Conservation (phyloP, 495 filamentous ascomycete genomes). For the Rhypophila decipiens region DNA sequence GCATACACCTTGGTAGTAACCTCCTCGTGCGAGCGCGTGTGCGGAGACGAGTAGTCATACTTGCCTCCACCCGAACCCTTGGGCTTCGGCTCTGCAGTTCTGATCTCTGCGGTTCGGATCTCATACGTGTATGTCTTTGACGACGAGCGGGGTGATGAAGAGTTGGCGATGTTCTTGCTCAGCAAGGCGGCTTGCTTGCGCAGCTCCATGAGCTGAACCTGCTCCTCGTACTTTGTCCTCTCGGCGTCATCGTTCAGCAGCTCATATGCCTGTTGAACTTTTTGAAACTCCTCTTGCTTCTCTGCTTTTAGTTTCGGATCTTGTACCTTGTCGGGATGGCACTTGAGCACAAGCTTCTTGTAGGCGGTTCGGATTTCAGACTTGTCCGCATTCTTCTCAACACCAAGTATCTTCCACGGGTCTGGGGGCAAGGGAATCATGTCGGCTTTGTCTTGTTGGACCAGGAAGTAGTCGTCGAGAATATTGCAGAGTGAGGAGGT, state of each 20-base stretch:
- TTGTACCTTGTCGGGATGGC: slow-evolving; percentile 91
- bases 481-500: neutral
- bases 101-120: slow-evolving; percentile 18
- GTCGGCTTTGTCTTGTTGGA: slow-evolving; percentile 19
- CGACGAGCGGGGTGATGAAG: slow-evolving; percentile 27
- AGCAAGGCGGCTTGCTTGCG: slow-evolving; percentile 18
- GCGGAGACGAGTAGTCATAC: slow-evolving; percentile 22
- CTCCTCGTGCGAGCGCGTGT: slow-evolving; percentile 39
- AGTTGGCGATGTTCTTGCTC: slow-evolving; percentile 28
- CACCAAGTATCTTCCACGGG: slow-evolving; percentile 76
- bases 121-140: slow-evolving; percentile 15
- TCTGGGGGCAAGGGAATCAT: slow-evolving; percentile 69
- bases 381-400: slow-evolving; percentile 66
- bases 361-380: slow-evolving; percentile 73
- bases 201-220: slow-evolving; percentile 54
- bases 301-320: slow-evolving; percentile 56
- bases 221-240: slow-evolving; percentile 70
- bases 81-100: slow-evolving; percentile 32
- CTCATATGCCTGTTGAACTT: slow-evolving; percentile 90
- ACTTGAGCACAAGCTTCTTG: slow-evolving; percentile 87
- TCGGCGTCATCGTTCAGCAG: slow-evolving; percentile 72
- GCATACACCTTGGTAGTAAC: slow-evolving; percentile 18
- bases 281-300: slow-evolving; percentile 83
- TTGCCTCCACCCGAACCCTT: slow-evolving; percentile 24
- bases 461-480: slow-evolving; percentile 2